These are phyloP conservation scores for Ramularia collo-cygni DNA, from an alignment of 2,329 filamentous ascomycete genomes.

Conservation along the genomic window DNA sequence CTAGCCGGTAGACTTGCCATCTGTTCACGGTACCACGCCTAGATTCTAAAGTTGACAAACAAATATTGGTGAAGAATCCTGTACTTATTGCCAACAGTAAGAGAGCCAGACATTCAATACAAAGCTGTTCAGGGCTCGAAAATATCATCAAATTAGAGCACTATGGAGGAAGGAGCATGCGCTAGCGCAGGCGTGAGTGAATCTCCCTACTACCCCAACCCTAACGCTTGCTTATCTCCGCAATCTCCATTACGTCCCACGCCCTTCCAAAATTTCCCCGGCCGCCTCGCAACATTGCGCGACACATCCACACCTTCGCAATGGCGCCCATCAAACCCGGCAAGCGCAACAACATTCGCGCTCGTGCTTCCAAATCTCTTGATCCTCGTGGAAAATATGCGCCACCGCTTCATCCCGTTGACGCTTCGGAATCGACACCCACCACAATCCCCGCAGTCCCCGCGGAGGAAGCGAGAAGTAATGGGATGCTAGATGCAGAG, in stretches of 20 bases:
- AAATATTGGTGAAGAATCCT: no score
- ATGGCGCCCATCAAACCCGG: conserved; percentile 14
- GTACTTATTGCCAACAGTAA: no score
- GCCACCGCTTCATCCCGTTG: conserved; percentile 8
- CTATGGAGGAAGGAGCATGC: no score
- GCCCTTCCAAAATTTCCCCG: neutral
- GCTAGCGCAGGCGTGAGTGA: no score
- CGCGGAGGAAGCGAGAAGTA: neutral
- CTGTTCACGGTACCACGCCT: no score
- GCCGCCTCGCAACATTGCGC: neutral
- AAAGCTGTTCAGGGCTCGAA: no score
- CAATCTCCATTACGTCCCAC: neutral
- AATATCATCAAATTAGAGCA: no score
- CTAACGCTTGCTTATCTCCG: no score
- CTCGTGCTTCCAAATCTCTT: conserved; percentile 11
- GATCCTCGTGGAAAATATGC: conserved; percentile 21
- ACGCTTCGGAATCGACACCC: conserved; percentile 3
- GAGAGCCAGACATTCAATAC: no score
- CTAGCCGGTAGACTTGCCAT: no score
- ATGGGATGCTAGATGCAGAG: conserved; percentile 28
- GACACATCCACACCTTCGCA: neutral
- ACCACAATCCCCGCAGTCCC: conserved; percentile 5
- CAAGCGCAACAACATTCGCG: conserved; percentile 10
- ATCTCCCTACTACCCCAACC: no score
- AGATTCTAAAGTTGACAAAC: no score